Conservation (phyloP, 1,284 basidiomycete species). For the Ustilago curta region DNA sequence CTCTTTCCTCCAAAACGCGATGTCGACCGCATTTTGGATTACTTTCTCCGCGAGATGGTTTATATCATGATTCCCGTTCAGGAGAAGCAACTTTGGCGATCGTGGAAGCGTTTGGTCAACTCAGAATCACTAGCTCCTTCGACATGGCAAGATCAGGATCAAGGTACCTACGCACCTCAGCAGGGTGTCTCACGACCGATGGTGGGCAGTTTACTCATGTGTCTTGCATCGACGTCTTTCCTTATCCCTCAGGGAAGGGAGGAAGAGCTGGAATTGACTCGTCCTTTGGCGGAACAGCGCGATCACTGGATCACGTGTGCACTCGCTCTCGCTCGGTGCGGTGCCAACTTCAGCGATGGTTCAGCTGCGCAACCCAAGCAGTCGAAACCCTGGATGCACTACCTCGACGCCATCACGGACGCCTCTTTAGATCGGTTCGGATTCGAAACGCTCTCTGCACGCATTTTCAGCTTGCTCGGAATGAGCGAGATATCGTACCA, state of each 20-base stretch:
- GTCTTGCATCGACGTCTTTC: constrained; percentile 22
- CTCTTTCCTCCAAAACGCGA: constrained; percentile 35
- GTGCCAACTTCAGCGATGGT: constrained; percentile 1
- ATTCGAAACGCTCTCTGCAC: constrained; percentile 24
- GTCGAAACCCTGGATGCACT: constrained; percentile 22
- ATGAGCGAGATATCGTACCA: constrained; percentile 31
- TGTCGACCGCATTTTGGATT: constrained; percentile 25
- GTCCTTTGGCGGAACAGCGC: constrained; percentile 23
- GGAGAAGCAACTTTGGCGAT: constrained; percentile 36
- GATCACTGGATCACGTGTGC: constrained; percentile 37
- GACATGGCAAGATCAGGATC: neutral
- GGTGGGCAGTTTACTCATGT: constrained; percentile 33
- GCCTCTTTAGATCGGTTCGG: constrained; percentile 35
- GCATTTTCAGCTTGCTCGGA: constrained; percentile 28
- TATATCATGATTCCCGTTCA: constrained; percentile 43
- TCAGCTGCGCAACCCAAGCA: neutral
- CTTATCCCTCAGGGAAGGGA: constrained; percentile 28
- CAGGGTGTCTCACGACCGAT: constrained; percentile 31
- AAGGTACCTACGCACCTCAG: neutral
- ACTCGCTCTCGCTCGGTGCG: constrained; percentile 25
- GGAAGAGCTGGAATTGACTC: constrained; percentile 16
- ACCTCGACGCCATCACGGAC: constrained; percentile 15
- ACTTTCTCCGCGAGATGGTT: constrained; percentile 35
- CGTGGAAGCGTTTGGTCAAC: constrained; percentile 15
- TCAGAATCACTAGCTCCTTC: neutral